A percentile compares a stretch with the other conserved stretches of the same genome.
Conservation (phyloP, 805 yeast species). For the Saitoella complicata region DNA sequence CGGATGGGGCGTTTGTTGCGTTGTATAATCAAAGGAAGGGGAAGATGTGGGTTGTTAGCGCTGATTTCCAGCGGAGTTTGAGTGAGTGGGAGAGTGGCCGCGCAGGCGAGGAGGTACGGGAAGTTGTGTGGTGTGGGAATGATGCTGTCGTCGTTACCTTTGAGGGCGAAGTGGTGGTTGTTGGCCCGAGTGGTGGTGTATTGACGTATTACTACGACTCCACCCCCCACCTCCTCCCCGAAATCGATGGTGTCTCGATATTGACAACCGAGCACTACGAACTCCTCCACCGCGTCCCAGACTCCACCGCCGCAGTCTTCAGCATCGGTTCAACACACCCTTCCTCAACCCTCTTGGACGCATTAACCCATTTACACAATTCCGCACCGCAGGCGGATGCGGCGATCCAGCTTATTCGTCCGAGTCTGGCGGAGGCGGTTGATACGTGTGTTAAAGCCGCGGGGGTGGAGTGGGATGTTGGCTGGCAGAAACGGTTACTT, state of each 20-base stretch:
- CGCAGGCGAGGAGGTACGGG: slow-evolving; percentile 10
- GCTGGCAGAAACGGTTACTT: slow-evolving; percentile 64
- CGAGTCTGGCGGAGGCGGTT: slow-evolving; percentile 43
- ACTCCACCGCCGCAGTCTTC: slow-evolving; percentile 43
- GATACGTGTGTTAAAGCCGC: slow-evolving; percentile 60
- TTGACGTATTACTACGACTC: slow-evolving; percentile 21
- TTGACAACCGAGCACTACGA: slow-evolving; percentile 43
- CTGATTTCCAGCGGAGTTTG: too few species aligned
- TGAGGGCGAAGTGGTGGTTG: slow-evolving; percentile 46
- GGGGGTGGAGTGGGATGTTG: slow-evolving; percentile 55
- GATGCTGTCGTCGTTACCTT: slow-evolving; percentile 54
- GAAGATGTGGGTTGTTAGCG: too few species aligned
- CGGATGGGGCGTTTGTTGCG: too few species aligned
- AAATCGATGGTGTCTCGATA: slow-evolving; percentile 62
- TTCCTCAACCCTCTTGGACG: slow-evolving; percentile 66
- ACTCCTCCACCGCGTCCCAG: slow-evolving; percentile 47
- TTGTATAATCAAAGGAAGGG: too few species aligned
- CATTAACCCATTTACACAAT: slow-evolving; percentile 45
- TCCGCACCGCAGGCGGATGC: slow-evolving; percentile 73
- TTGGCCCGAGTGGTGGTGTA: slow-evolving; percentile 46
- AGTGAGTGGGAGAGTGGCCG: too few species aligned
- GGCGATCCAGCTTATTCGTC: slow-evolving; percentile 41
- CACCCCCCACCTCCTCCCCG: slow-evolving; percentile 28
- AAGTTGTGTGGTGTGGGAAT: slow-evolving; percentile 68
- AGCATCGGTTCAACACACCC: slow-evolving; percentile 74